Conservation (phyloP, 768 basidiomycete species). For the Psilocybe sp. region DNA sequence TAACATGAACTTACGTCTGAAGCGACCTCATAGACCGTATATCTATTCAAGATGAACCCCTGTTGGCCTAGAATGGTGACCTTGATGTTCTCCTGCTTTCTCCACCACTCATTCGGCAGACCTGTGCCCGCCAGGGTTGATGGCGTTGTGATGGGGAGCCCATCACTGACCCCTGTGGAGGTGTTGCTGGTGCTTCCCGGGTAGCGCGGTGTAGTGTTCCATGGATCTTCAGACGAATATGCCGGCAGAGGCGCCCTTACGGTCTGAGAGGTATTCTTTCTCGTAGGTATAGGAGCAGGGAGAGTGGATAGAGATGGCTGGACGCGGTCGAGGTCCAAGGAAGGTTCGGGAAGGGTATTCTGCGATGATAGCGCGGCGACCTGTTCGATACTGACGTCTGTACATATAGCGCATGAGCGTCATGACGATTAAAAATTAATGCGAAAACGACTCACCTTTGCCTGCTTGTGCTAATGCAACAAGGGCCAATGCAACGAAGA, state of each 20-base stretch:
- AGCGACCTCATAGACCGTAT: conserved; percentile 78
- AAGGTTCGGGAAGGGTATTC: conserved; percentile 75
- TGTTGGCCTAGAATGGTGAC: conserved; percentile 83
- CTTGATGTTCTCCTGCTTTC: conserved; percentile 66
- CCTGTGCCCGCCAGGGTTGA: conserved; percentile 71
- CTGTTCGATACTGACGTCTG: conserved; percentile 81
- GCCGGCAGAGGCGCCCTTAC: conserved; percentile 44
- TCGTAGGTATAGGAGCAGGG: conserved; percentile 35
- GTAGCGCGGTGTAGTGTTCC: conserved; percentile 45
- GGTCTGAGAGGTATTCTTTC: conserved; percentile 37
- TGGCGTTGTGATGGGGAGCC: conserved; percentile 41
- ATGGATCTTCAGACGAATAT: conserved; percentile 68
- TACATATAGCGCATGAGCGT: not conserved
- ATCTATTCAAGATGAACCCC: conserved; percentile 88
- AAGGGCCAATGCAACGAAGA: conserved; percentile 87
- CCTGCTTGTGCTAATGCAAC: conserved; percentile 83
- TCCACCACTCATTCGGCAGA: conserved; percentile 85
- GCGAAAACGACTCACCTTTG: conserved; percentile 48
- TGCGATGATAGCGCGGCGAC: conserved; percentile 74
- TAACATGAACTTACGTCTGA: conserved; percentile 59
- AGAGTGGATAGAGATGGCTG: conserved; percentile 54
- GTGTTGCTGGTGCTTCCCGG: conserved; percentile 20
- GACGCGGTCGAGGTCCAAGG: conserved; percentile 60
- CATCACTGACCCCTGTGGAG: conserved; percentile 28
- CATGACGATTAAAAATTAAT: too few relatives aligned